Evolutionary conservation across 2,329 filamentous ascomycete species (phyloP), one percentile per base, ranked within the genome.

Genomic region (Cytospora mali): DNA sequence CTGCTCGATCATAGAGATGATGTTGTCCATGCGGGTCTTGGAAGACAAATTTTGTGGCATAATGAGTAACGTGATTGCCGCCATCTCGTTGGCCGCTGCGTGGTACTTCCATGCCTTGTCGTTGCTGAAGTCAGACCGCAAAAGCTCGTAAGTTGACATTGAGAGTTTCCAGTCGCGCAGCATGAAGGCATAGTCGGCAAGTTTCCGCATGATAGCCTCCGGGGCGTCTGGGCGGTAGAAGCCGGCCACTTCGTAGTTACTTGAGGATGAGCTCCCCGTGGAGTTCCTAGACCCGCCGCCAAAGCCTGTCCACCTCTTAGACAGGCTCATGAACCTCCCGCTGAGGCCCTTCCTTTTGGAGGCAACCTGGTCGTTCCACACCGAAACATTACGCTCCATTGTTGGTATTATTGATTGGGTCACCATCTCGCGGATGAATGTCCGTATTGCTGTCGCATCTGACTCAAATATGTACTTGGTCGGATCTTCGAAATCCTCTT

Each of bases 71-170:
- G 91, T 92, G 14, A 97, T 79, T 6, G 92, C 93, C 31, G 91
- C 89, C 94, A 99, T 98, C 79, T 99, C 95, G 74, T 96, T 94
- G 1, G 91, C 90, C 4, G 91, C 94, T 0, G 95, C 95, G 73
- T 97, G 92, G 71, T 98, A 91, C 69, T 87, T 92, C 95, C 95
- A 99, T 1, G 95, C 96, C 75, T 98, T 98, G 73, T 97, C 93
- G 72, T 95, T 95, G 71, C 87, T 88, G 74, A 94, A 99, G 74
- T 99, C 96, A 9, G 88, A 85, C 58, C 92, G 87, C 10, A 99
- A 78, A 6, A 99, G 84, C 62, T 99, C 94, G 73, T 97, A 99
- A 0, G 92, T 97, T 14, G 90, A 93, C 69, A 95, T 86, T 11
- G 95, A 92, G 39, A 99, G 80, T 75, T 96, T 97, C 87, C 90